Evolutionary conservation across 1,284 basidiomycete species (phyloP), one percentile per base, ranked within the genome.

Genomic region (Phellinidium pouzarii): DNA sequence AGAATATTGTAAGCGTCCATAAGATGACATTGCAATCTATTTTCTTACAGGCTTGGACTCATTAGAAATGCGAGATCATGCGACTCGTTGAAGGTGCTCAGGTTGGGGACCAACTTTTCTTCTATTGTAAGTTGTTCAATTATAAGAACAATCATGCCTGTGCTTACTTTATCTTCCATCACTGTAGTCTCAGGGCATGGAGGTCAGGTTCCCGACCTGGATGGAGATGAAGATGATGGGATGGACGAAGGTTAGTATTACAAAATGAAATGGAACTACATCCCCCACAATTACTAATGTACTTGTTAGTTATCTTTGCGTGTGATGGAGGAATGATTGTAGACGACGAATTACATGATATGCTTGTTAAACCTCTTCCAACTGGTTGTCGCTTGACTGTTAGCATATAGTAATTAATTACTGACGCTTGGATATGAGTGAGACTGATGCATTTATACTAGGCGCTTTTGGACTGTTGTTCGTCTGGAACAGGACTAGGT

Each of bases 221-320:
- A 58, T 40, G 58, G 54, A 2, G 58, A 59, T 29, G 58, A 59
- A 48, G 48, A 41, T 9, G 58, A 59, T 37, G 58, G 57, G n/a
- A 26, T 48, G 25, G 58, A 59, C 37, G 58, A 59, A 55, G 56
- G 58, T 58, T 17, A 20, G 27, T 19, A 31, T 47, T 27, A 34
- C 9, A 29, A 20, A 14, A 2, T 3, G 11, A 26, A 19, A 20
- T 17, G 25, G 17, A 8, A 19, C 4, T 17, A 12, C 8, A 31
- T 14, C 2, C 3, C 29, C 12, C 8, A 41, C 41, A 31, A n/a
- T n/a, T n/a, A n/a, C n/a, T n/a, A n/a, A n/a, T n/a, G 11, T 19
- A 19, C 6, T 40, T 20, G 26, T 7, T 22, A 58, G 57, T 48
- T 23, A 27, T 58, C 14, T 46, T 56, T 20, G 26, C 57, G 5